Base-by-base conservation (phyloP, 805 yeast species). In the Ogataea zsoltii region DNA sequence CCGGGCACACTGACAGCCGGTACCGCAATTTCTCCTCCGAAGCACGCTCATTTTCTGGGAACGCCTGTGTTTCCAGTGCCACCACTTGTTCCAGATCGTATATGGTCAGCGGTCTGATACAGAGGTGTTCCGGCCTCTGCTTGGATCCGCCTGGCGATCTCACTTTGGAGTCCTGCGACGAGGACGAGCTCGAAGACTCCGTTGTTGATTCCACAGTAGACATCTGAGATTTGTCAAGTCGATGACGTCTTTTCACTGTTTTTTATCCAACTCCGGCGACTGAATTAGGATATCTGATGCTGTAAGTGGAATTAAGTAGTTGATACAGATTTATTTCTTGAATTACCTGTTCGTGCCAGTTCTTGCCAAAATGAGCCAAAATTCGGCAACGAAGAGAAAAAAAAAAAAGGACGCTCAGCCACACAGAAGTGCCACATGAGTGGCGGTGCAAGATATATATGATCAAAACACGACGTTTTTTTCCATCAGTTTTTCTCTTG, bases 1-100 rank as follows among this genome's bases (percentile, higher is more conserved):
- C 99, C 9, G 98, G 98, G 63, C 97, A 91, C 3, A 71, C 80
- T 1, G 75, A 75, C 51, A 92, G 72, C 56, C 97, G 76, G 70
- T 88, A 92, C 52, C 68, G 69, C 44, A 81, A 65, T 53, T 77
- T 82, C 41, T 82, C 88, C n/a, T 58, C 60, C 11, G 87, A 63
- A 35, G 88, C 83, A 46, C 95, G 74, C 68, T 89, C 96, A 12
- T 66, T 61, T 29, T 78, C 80, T 2, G 86, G 80, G 66, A 91
- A 89, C 6, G 95, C 89, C 38, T 66, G 62, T 5, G 64, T 62
- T 63, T 92, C 98, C 33, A 91, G 72, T 12, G 62, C 76, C 14
- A 69, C 57, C 28, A 83, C 82, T 57, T 80, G 81, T 26, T 77
- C 81, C 13, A 82, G 60, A 63, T 92, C 99, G 50, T 79, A 79